A percentile compares a stretch with the other conserved stretches of the same genome.
Evolutionary conservation across 768 basidiomycete genomes (phyloP).

Genomic region (Termitomyces sp.): DNA sequence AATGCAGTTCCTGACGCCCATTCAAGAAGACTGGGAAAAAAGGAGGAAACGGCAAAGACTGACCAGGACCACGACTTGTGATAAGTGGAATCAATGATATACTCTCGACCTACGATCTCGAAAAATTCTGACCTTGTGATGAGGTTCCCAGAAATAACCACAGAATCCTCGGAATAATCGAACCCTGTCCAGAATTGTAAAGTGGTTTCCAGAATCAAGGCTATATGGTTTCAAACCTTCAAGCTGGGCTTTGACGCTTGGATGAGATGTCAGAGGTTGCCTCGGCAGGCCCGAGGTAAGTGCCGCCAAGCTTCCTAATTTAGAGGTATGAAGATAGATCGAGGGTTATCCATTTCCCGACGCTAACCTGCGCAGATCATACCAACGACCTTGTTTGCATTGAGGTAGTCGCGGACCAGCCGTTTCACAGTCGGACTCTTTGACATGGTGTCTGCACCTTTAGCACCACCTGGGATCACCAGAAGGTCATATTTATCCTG

Average conservation of each 20-base stretch:
- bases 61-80: constrained; percentile 66
- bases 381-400: constrained; percentile 53
- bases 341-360: not conserved
- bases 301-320: constrained; percentile 63
- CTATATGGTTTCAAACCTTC: constrained; percentile 33
- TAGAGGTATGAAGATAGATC: not conserved
- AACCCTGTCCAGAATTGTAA: constrained; percentile 40
- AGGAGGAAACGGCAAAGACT: constrained; percentile 12
- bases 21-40: not conserved
- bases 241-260: constrained; percentile 57
- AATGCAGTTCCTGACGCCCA: constrained; percentile 56
- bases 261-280: constrained; percentile 75
- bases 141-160: constrained; percentile 66
- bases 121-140: constrained; percentile 58
- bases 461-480: constrained; percentile 73
- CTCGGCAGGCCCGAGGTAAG: constrained; percentile 51
- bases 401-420: constrained; percentile 52
- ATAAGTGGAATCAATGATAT: not conserved
- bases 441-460: constrained; percentile 72
- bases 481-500: constrained; percentile 65
- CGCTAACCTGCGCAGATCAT: constrained; percentile 83
- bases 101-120: not conserved
- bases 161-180: constrained; percentile 67
- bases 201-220: not conserved
- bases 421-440: constrained; percentile 51